These are phyloP conservation scores for Zygoascus hellenicus DNA, from an alignment of 1,139 yeast species.

Conservation along the genomic window DNA sequence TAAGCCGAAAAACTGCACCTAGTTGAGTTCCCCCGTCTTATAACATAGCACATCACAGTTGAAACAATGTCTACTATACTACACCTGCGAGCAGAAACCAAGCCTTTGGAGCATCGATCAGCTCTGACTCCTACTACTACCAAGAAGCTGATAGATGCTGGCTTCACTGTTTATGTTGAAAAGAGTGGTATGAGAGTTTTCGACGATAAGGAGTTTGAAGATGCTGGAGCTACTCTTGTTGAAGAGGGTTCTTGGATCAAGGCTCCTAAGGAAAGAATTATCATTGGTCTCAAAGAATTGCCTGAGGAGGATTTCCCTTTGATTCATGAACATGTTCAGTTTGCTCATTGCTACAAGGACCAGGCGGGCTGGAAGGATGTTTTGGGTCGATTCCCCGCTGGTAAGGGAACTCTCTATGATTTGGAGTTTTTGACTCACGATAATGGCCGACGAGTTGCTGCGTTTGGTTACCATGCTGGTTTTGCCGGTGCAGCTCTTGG, in stretches of 20 bases:
- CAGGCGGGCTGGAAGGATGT: conserved; percentile 98
- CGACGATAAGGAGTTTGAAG: conserved; percentile 62
- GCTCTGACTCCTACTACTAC: conserved; percentile 92
- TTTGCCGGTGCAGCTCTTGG: conserved; percentile 99
- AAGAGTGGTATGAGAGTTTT: conserved; percentile 81
- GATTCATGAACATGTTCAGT: conserved; percentile 92
- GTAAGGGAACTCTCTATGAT: conserved; percentile 86
- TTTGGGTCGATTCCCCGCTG: conserved; percentile 78
- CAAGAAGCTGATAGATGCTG: conserved; percentile 76
- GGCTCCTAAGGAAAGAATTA: conserved; percentile 86
- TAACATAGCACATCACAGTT: neutral
- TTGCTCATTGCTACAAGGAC: conserved; percentile 97
- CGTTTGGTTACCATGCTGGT: conserved; percentile 97
- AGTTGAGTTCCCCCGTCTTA: neutral
- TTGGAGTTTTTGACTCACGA: conserved; percentile 91
- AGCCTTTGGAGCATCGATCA: conserved; percentile 95
- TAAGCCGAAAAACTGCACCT: neutral
- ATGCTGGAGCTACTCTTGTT: conserved; percentile 78
- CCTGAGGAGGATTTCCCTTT: conserved; percentile 94
- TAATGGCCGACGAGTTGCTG: conserved; percentile 96
- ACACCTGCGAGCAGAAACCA: conserved; percentile 89
- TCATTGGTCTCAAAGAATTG: conserved; percentile 89
- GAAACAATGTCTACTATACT: conserved; percentile 38
- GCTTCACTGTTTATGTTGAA: conserved; percentile 84
- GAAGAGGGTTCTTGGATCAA: conserved; percentile 89